phyloP scores from a whole-genome alignment of 768 basidiomycete species.

The Pleurotus tuber-regium region DNA sequence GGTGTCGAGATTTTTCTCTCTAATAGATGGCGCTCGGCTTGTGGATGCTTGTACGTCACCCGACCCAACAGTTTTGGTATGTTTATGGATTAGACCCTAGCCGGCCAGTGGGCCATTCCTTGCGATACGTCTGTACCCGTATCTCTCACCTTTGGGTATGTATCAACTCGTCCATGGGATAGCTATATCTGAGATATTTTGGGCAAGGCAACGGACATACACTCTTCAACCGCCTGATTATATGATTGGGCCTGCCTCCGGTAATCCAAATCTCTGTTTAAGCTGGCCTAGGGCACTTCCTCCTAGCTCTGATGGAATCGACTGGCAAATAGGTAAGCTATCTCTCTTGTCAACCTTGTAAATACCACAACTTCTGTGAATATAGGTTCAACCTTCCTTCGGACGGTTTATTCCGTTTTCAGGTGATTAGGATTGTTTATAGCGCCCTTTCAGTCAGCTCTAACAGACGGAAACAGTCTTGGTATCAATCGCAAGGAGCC shows the following conservation, averaged over 20 bases:
- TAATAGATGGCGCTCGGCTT: slow-evolving; percentile 62
- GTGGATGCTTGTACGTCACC: slow-evolving; percentile 51
- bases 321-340: slow-evolving; percentile 76
- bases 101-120: slow-evolving; percentile 75
- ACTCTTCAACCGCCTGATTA: slow-evolving; percentile 74
- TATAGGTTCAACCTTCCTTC: slow-evolving; percentile 62
- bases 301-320: slow-evolving; percentile 71
- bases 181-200: not conserved
- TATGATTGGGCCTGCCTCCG: slow-evolving; percentile 65
- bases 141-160: slow-evolving; percentile 68
- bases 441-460: not conserved
- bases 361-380: not conserved
- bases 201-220: slow-evolving; percentile 47
- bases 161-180: not conserved
- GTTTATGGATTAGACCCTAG: slow-evolving; percentile 22
- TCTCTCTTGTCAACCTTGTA: not conserved
- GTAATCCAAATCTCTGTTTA: slow-evolving; percentile 65
- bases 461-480: slow-evolving; percentile 43
- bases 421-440: slow-evolving; percentile 40
- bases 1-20: slow-evolving; percentile 66
- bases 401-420: slow-evolving; percentile 77
- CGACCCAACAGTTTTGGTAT: not conserved
- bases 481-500: slow-evolving; percentile 74
- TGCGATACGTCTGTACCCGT: slow-evolving; percentile 60
- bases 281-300: slow-evolving; percentile 70